These are phyloP conservation scores for Pseudocohnilembus persalinus DNA, from an alignment of 169 alveolate species.

Conservation along the genomic window DNA sequence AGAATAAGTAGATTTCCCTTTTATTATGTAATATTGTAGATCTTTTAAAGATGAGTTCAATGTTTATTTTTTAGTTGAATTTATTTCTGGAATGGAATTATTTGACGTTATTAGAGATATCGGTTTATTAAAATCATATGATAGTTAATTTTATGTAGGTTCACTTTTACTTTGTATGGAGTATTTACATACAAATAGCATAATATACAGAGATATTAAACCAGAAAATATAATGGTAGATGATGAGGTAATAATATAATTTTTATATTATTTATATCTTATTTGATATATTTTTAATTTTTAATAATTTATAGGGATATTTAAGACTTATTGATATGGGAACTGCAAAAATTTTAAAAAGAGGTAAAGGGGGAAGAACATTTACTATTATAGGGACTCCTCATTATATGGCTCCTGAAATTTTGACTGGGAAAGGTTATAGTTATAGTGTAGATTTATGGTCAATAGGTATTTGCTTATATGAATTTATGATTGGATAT, in stretches of 20 bases:
- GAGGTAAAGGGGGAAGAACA: slow-evolving; percentile 77
- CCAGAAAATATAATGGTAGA: slow-evolving; percentile 80
- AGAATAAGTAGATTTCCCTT: slow-evolving; percentile 47
- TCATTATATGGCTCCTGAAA: slow-evolving; percentile 85
- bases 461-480: slow-evolving; percentile 45
- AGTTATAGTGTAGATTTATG: slow-evolving; percentile 50
- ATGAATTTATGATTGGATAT: slow-evolving; percentile 93
- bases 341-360: slow-evolving; percentile 92
- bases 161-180: slow-evolving; percentile 53
- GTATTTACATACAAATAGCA: slow-evolving; percentile 55
- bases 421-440: slow-evolving; percentile 51
- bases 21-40: slow-evolving; percentile 68
- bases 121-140: slow-evolving; percentile 49
- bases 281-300: no score
- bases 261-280: slow-evolving; percentile 79
- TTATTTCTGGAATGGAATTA: slow-evolving; percentile 66
- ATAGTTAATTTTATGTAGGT: slow-evolving; percentile 59
- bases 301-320: slow-evolving; percentile 94
- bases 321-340: slow-evolving; percentile 96
- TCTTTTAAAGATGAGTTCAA: slow-evolving; percentile 61
- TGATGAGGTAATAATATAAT: slow-evolving; percentile 58
- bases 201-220: slow-evolving; percentile 73
- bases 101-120: slow-evolving; percentile 62
- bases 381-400: slow-evolving; percentile 81
- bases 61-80: slow-evolving; percentile 69